phyloP scores from a whole-genome alignment of 257 asterid species.

The Salvia miltiorrhiza region DNA sequence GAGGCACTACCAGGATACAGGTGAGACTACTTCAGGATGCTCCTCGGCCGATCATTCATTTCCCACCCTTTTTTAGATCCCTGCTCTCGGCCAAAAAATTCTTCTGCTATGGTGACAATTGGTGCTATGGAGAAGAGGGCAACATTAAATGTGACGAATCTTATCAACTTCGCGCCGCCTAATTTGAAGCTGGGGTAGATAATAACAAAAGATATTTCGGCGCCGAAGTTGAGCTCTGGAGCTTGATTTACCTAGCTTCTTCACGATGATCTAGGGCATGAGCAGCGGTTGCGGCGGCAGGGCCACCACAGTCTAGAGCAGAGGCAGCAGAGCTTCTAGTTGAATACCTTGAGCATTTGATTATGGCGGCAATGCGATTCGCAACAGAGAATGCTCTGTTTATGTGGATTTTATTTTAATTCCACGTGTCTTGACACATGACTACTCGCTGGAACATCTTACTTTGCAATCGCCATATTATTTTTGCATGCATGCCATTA shows the following conservation, averaged over 20 bases:
- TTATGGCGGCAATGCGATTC: not conserved
- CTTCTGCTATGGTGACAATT: slow-evolving; percentile 48
- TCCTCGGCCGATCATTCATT: slow-evolving; percentile 53
- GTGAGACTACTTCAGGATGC: slow-evolving; percentile 82
- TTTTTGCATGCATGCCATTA: too few relatives aligned
- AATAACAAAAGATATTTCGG: slow-evolving; percentile 46
- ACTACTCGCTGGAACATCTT: too few relatives aligned
- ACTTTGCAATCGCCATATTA: too few relatives aligned
- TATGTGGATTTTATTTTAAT: too few relatives aligned
- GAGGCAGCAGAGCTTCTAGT: slow-evolving; percentile 51
- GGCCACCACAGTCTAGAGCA: slow-evolving; percentile 59
- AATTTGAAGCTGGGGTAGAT: slow-evolving; percentile 63
- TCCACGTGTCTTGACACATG: too few relatives aligned
- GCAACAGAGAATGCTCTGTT: slow-evolving; percentile 24
- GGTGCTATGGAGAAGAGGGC: slow-evolving; percentile 98
- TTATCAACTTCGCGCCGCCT: slow-evolving; percentile 28
- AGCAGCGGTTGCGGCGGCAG: slow-evolving; percentile 42
- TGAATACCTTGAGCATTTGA: slow-evolving; percentile 50
- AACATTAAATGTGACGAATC: slow-evolving; percentile 90
- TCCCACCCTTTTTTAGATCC: not conserved
- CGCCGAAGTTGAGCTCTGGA: slow-evolving; percentile 28
- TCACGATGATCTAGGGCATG: slow-evolving; percentile 48
- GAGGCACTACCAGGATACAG: slow-evolving; percentile 38
- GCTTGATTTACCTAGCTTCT: slow-evolving; percentile 50
- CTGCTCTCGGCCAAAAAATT: slow-evolving; percentile 29